A percentile compares a stretch with the other conserved stretches of the same genome.
These are phyloP conservation scores for Fusarium illudens DNA, from an alignment of 2,329 filamentous ascomycete genomes.

Conservation along the genomic window DNA sequence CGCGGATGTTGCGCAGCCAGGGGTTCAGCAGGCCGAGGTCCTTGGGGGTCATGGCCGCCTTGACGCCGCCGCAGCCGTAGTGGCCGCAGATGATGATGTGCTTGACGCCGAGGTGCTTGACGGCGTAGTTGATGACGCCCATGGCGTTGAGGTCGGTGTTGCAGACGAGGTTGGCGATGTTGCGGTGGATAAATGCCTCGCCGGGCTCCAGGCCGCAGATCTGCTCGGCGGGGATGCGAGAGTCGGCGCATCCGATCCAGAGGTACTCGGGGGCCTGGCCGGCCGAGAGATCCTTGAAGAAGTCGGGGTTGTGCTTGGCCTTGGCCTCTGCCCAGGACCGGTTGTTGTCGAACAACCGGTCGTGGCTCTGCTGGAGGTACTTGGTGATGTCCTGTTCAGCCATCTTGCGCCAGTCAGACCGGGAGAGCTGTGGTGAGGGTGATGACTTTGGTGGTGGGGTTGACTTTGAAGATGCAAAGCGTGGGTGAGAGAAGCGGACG, in stretches of 20 bases:
- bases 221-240: constrained; percentile 88
- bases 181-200: constrained; percentile 93
- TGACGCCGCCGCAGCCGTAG: constrained; percentile 80
- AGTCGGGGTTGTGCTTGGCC: constrained; percentile 65
- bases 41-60: constrained; percentile 76
- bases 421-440: constrained; percentile 12
- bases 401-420: constrained; percentile 43
- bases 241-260: constrained; percentile 93
- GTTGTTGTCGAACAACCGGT: constrained; percentile 75
- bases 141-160: constrained; percentile 82
- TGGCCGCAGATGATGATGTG: constrained; percentile 83
- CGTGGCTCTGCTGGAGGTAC: constrained; percentile 71
- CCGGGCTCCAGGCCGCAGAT: constrained; percentile 85
- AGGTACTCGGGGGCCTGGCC: constrained; percentile 77
- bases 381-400: constrained; percentile 54
- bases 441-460: constrained; percentile 7
- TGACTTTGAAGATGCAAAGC: constrained; percentile 16
- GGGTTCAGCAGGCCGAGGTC: constrained; percentile 77
- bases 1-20: constrained; percentile 78
- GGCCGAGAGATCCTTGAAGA: constrained; percentile 69
- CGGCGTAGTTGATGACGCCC: constrained; percentile 87
- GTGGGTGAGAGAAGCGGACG: constrained; percentile 13
- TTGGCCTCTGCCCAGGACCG: constrained; percentile 70
- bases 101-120: constrained; percentile 81
- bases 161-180: constrained; percentile 89